A percentile compares a stretch with the other conserved stretches of the same genome.
Evolutionary conservation across 805 yeast genomes (phyloP).

Genomic region (Hanseniaspora meyeri): DNA sequence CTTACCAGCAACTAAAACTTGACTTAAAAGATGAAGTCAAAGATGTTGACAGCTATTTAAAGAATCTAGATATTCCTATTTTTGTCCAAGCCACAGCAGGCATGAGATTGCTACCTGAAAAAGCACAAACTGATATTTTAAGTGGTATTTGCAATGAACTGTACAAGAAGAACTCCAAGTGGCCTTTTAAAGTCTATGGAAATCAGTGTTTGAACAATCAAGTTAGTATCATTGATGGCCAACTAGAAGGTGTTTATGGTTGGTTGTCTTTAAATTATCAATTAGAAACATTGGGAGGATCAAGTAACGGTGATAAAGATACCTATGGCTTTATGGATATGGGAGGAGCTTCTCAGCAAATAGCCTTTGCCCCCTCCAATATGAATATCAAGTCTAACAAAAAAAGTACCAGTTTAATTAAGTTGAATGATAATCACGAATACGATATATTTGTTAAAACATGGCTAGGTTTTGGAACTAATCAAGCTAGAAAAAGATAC

Average conservation of each 20-base stretch:
- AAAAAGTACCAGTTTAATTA: conserved; percentile 61
- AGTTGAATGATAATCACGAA: conserved; percentile 49
- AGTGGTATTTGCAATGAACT: conserved; percentile 41
- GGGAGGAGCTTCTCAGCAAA: conserved; percentile 98
- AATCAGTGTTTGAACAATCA: conserved; percentile 52
- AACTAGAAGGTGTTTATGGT: conserved; percentile 87
- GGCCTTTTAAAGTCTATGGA: conserved; percentile 31
- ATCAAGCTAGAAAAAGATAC: conserved; percentile 74
- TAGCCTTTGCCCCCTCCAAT: conserved; percentile 73
- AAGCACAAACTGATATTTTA: conserved; percentile 43
- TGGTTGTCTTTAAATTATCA: conserved; percentile 88
- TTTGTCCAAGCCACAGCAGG: conserved; percentile 95
- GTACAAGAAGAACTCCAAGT: conserved; percentile 4
- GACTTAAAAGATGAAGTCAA: conserved; percentile 21
- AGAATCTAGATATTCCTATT: conserved; percentile 61
- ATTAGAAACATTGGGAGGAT: conserved; percentile 44
- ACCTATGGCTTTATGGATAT: conserved; percentile 93
- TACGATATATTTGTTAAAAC: conserved; percentile 76
- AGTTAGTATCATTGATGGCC: conserved; percentile 83
- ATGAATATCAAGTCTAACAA: conserved; percentile 51
- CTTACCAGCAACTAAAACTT: conserved; percentile 50
- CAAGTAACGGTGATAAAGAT: conserved; percentile 16
- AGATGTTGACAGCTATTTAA: conserved; percentile 62
- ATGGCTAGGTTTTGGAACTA: conserved; percentile 97
- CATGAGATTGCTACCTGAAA: conserved; percentile 62